A percentile compares a stretch with the other conserved stretches of the same genome.
phyloP scores from a whole-genome alignment of 2,329 filamentous ascomycete species.

The Fusarium mexicanum region DNA sequence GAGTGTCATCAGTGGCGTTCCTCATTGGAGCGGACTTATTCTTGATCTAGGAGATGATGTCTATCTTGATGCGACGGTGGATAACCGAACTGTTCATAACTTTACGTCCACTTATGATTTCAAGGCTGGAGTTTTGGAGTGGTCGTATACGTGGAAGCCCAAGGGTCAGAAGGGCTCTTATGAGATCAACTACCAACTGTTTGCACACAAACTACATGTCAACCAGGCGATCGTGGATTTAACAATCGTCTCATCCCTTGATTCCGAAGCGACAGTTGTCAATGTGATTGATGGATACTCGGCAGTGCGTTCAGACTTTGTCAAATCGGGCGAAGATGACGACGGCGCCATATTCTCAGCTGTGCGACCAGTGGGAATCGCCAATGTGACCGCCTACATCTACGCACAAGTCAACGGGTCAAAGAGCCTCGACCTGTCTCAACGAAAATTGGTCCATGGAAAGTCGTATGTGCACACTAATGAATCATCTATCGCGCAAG shows the following conservation, averaged over 20 bases:
- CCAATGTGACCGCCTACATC: not conserved
- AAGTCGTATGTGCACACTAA: not conserved
- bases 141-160: not conserved
- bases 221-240: not conserved
- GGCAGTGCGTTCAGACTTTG: not conserved
- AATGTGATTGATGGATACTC: constrained; percentile 3
- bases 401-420: not conserved
- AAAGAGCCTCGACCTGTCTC: not conserved
- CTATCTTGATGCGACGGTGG: constrained; percentile 1
- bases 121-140: not conserved
- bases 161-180: not conserved
- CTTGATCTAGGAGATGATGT: not conserved
- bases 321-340: not conserved
- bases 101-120: not conserved
- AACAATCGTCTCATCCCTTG: not conserved
- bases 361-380: not conserved
- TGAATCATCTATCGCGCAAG: not conserved
- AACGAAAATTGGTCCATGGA: not conserved
- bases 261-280: not conserved
- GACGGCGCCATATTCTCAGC: not conserved
- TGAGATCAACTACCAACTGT: not conserved
- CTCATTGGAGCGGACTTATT: not conserved
- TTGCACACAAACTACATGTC: not conserved
- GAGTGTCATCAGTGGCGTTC: not conserved
- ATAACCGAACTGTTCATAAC: not conserved